These are phyloP conservation scores for Cucurbita maxima DNA, from an alignment of 306 rosid genomes.

Conservation along the genomic window DNA sequence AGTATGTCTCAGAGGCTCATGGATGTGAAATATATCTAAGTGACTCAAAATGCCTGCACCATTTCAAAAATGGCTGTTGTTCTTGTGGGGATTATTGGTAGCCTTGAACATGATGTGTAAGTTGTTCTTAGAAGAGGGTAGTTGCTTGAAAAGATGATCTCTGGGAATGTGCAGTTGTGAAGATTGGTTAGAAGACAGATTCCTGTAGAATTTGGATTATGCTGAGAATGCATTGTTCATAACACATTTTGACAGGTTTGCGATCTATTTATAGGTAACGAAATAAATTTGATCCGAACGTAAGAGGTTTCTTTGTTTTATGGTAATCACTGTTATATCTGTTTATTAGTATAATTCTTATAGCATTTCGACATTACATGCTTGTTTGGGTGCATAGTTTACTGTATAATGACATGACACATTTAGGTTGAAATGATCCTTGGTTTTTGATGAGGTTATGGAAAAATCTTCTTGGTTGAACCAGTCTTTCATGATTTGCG, in stretches of 20 bases:
- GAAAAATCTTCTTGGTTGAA: not conserved
- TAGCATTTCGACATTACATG: not conserved
- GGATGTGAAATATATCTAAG: constrained; percentile 62
- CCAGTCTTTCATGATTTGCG: not conserved
- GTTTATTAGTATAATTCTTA: not conserved
- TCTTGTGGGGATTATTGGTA: constrained; percentile 94
- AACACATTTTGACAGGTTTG: not conserved
- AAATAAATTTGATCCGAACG: not conserved
- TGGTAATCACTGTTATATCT: not conserved
- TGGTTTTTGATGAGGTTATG: not conserved
- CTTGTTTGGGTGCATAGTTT: not conserved
- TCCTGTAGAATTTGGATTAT: not conserved
- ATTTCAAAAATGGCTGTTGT: constrained; percentile 67
- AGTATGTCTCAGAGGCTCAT: constrained; percentile 48
- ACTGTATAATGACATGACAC: not conserved
- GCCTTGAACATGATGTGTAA: not conserved
- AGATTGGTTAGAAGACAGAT: not conserved
- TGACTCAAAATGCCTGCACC: constrained; percentile 60
- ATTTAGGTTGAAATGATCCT: not conserved
- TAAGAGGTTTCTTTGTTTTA: not conserved
- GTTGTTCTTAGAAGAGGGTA: not conserved
- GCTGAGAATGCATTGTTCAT: not conserved
- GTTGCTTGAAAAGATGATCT: not conserved
- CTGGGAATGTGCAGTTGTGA: not conserved
- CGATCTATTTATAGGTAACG: not conserved